Base-by-base conservation (phyloP, 2,329 filamentous ascomycete species). In the Curvularia lunata region DNA sequence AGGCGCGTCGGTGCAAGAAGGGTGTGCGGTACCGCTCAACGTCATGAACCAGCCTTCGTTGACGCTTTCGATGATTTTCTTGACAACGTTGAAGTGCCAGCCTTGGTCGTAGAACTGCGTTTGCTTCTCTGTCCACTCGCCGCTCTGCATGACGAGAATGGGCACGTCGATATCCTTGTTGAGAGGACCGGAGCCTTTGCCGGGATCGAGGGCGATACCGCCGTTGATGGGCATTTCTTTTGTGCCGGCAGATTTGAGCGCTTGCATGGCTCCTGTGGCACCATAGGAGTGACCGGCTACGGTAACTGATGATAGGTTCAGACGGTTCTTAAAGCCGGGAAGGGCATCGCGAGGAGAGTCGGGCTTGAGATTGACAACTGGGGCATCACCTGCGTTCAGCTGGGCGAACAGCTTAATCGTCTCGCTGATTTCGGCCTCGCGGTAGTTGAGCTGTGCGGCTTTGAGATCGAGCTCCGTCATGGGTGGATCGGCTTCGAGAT, bases 211-310 rank as follows among this genome's bases (percentile, higher is more conserved):
- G 48, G 86, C 81, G 58, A 90, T 83, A 19, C 81, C 87, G 3
- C 83, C 86, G 1, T 81, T 79, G 59, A 87, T 82, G 0, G 81
- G 82, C 18, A 80, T 74, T 54, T 68, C 64, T 58, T 78, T 55
- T 46, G 61, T 78, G 4, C 81, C 78, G 7, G 78, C 82, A 34
- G 77, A 78, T 50, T 83, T 83, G n/a, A 89, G 78, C 3, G 84
- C 82, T 57, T 87, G 85, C 19, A 89, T 77, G 0, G 85, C 86
- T 2, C 85, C 82, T 0, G 88, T 89, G 1, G 86, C 87, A 48
- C 88, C 88, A 74, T 87, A 89, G 0, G 85, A 88, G 69, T 90
- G 87, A 0, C 87, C 87, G 3, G 79, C 84, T 8, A 89, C 79
- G 45, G 85, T 80, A 63, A 88, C 80, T 34, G 82, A 79, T 28